phyloP scores from a whole-genome alignment of 2,329 filamentous ascomycete species.

The Paecilomyces sp. region DNA sequence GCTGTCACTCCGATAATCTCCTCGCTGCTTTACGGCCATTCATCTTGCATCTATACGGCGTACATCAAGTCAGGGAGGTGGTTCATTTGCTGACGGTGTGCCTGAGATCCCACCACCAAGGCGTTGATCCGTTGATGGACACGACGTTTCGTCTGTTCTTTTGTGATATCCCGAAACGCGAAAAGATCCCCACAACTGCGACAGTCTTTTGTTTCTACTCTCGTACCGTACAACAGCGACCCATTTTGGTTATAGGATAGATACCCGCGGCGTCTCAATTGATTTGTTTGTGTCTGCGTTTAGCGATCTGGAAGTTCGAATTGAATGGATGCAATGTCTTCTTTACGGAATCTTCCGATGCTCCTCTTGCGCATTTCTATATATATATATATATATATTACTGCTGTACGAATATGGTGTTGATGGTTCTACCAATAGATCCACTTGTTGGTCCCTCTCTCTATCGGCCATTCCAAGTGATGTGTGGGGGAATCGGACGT shows the following conservation, averaged over 20 bases:
- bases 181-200: background rate
- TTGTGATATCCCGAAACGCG: background rate
- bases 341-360: background rate
- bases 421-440: background rate
- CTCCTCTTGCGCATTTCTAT: no score
- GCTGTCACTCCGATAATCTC: background rate
- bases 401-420: background rate
- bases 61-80: background rate
- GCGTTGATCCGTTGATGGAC: background rate
- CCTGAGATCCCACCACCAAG: background rate
- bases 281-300: slow-evolving; percentile 1
- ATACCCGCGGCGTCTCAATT: slow-evolving; percentile 20
- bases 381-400: no score
- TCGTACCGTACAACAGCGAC: slow-evolving; percentile 5
- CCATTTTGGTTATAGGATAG: slow-evolving; percentile 13
- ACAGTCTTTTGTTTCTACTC: background rate
- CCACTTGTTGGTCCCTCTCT: background rate
- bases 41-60: background rate
- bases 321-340: background rate
- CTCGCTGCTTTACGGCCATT: background rate
- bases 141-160: background rate
- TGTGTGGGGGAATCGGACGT: background rate
- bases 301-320: background rate
- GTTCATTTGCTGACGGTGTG: background rate
- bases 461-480: background rate